These are phyloP conservation scores for Acacia concinna DNA, from an alignment of 331 rosid genomes.

Conservation along the genomic window DNA sequence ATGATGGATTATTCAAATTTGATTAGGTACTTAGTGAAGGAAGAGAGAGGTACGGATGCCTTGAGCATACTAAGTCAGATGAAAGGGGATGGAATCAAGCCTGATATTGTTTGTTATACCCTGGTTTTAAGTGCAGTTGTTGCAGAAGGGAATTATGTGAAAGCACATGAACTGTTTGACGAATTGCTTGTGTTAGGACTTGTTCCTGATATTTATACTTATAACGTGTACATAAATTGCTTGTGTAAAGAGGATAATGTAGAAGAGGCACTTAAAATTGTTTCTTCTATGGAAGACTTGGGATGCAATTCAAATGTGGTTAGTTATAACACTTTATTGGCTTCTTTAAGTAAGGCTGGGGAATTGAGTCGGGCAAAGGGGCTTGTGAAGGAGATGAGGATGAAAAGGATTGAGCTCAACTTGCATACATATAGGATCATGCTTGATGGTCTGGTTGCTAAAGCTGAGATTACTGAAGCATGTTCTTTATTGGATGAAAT, in stretches of 20 bases:
- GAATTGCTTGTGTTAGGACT: constrained; percentile 75
- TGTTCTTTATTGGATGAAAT: constrained; percentile 62
- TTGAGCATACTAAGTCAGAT: constrained; percentile 51
- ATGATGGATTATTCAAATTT: constrained; percentile 59
- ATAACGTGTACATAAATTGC: constrained; percentile 68
- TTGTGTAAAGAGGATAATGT: constrained; percentile 63
- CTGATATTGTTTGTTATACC: constrained; percentile 73
- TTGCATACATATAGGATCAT: constrained; percentile 57
- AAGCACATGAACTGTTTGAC: constrained; percentile 67
- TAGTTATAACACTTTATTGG: constrained; percentile 62
- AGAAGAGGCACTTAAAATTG: constrained; percentile 48
- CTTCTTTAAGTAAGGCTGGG: constrained; percentile 42
- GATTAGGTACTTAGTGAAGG: constrained; percentile 60
- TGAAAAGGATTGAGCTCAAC: constrained; percentile 59
- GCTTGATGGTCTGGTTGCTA: constrained; percentile 60
- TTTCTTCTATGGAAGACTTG: constrained; percentile 60
- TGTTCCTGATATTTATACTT: constrained; percentile 67
- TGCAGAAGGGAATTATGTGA: constrained; percentile 45
- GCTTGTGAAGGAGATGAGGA: constrained; percentile 56
- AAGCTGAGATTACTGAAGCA: constrained; percentile 59
- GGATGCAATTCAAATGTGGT: constrained; percentile 74
- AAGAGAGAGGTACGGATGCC: constrained; percentile 57
- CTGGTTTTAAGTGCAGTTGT: constrained; percentile 63
- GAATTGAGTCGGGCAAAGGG: constrained; percentile 45
- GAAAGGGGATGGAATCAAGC: constrained; percentile 64